Evolutionary conservation across 108 stramenopile species (phyloP).

Genomic region (Nitzschia sp.): DNA sequence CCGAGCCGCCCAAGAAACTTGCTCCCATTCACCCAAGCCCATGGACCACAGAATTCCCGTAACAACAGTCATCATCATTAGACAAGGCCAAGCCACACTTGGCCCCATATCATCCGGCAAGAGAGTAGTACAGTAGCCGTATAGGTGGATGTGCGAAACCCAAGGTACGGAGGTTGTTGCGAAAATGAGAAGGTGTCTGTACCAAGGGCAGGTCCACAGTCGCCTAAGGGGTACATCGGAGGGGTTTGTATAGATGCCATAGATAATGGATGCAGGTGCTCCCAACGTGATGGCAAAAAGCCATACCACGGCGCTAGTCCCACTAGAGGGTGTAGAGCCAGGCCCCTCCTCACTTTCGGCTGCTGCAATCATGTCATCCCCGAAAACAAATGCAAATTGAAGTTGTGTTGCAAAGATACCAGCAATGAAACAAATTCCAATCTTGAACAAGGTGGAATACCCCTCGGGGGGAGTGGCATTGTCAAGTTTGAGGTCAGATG

Average conservation of each 20-base stretch:
- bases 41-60: slow-evolving; percentile 13
- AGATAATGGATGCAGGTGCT: slow-evolving; percentile 7
- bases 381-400: slow-evolving; percentile 35
- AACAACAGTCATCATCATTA: slow-evolving; percentile 24
- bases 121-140: slow-evolving; percentile 17
- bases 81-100: slow-evolving; percentile 22
- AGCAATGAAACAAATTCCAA: slow-evolving; percentile 22
- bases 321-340: slow-evolving; percentile 22
- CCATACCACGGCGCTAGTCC: slow-evolving; percentile 24
- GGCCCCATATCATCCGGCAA: slow-evolving; percentile 14
- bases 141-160: slow-evolving; percentile 25
- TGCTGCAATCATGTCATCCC: slow-evolving; percentile 16
- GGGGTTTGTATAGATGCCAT: slow-evolving; percentile 17
- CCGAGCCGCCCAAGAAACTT: background rate
- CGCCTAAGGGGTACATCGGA: slow-evolving; percentile 9
- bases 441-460: slow-evolving; percentile 11
- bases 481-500: background rate
- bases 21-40: slow-evolving; percentile 26
- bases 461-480: too few species aligned
- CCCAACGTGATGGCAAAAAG: slow-evolving; percentile 22
- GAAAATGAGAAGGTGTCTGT: slow-evolving; percentile 10
- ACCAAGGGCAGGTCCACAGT: slow-evolving; percentile 8
- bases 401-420: slow-evolving; percentile 17
- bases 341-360: slow-evolving; percentile 6
- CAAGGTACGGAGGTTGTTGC: slow-evolving; percentile 15